These are phyloP conservation scores for Kitagawia praeruptora DNA, from an alignment of 129 eudicot species.

Conservation along the genomic window DNA sequence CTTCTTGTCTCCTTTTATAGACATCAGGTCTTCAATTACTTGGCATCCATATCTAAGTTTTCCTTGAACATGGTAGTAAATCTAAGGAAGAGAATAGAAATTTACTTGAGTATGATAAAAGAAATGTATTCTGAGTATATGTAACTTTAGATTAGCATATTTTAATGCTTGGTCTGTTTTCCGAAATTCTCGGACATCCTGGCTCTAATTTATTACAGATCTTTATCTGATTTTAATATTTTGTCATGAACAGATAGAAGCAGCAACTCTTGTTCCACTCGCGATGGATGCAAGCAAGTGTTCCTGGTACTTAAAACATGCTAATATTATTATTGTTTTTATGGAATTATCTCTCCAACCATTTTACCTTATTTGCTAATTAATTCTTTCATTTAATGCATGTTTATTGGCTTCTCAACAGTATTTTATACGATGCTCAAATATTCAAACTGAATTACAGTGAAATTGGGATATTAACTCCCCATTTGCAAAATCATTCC, in stretches of 20 bases:
- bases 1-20: neutral
- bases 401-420: neutral
- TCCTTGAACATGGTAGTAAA: neutral
- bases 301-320: conserved; percentile 54
- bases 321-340: neutral
- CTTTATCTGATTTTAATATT: conserved; percentile 1
- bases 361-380: neutral
- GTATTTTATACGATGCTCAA: neutral
- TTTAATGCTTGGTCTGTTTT: neutral
- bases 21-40: neutral
- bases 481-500: neutral
- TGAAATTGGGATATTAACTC: no score
- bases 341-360: neutral
- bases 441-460: neutral
- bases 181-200: neutral
- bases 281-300: conserved; percentile 96
- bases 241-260: conserved; percentile 61
- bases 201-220: neutral
- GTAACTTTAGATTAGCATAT: neutral
- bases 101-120: neutral
- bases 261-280: conserved; percentile 89
- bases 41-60: neutral
- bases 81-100: neutral
- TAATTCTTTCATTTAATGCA: neutral
- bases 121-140: neutral